A percentile compares a stretch with the other conserved stretches of the same genome.
Conservation (phyloP, 225 moss, liverwort and hornwort genomes). For the Polytrichum formosum region DNA sequence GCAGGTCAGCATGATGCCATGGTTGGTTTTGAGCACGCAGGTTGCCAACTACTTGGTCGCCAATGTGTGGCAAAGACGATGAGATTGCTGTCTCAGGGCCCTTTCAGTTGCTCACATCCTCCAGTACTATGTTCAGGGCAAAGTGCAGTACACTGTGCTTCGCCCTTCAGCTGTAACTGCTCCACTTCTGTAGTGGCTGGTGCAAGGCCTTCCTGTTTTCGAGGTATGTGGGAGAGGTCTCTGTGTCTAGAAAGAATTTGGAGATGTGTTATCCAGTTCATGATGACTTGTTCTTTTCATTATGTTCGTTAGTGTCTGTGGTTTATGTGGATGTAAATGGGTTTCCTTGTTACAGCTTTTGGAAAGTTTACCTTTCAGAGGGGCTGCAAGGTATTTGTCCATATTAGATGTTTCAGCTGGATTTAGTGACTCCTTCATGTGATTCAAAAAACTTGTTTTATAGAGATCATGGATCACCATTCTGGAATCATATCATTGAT, state of each 20-base stretch:
- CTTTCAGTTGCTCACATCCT: constrained; percentile 26
- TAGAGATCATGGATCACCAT: no score
- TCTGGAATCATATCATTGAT: no score
- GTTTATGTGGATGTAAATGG: no score
- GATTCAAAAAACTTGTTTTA: no score
- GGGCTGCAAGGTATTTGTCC: no score
- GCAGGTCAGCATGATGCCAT: constrained; percentile 73
- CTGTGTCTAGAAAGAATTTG: background rate
- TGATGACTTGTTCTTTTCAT: no score
- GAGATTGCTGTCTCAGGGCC: constrained; percentile 5
- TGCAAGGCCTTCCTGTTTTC: background rate
- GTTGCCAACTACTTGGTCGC: constrained; percentile 50
- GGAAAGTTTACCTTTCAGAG: no score
- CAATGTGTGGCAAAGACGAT: constrained; percentile 23
- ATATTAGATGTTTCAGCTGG: no score
- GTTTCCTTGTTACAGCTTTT: no score
- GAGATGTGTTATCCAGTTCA: no score
- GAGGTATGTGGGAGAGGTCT: constrained; percentile 11
- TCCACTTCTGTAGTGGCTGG: background rate
- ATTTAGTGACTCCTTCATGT: no score
- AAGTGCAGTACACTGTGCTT: background rate
- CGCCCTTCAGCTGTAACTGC: constrained; percentile 13
- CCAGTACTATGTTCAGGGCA: background rate
- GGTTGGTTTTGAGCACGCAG: constrained; percentile 72
- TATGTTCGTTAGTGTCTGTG: no score